Percentiles rank a stretch among this genome's conserved stretches.
Conservation (phyloP, 176 grass and related monocot genomes). For the Rhynchospora tenuis region DNA sequence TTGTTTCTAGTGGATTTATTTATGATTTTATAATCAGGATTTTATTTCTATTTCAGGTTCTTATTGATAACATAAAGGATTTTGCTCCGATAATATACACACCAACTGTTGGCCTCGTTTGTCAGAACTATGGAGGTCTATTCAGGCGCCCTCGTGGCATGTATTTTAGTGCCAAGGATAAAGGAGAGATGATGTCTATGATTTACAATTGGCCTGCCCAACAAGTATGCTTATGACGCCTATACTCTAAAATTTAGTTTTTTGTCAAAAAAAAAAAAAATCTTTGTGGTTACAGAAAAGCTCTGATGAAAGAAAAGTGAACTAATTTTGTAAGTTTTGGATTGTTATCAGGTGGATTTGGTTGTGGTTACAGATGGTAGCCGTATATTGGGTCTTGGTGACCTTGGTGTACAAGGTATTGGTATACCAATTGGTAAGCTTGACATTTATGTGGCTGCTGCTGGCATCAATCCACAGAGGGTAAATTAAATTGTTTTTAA, state of each 20-base stretch:
- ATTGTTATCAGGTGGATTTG: constrained; percentile 34
- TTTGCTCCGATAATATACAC: constrained; percentile 97
- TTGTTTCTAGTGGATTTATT: not conserved
- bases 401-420: constrained; percentile 99
- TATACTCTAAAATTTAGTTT: not conserved
- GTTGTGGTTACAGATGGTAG: constrained; percentile 93
- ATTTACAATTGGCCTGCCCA: constrained; percentile 96
- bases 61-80: constrained; percentile 98
- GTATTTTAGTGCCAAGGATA: constrained; percentile 98
- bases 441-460: constrained; percentile 95
- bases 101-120: constrained; percentile 88
- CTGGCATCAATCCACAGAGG: constrained; percentile 94
- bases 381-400: constrained; percentile 91
- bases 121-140: constrained; percentile 87
- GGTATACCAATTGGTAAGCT: constrained; percentile 99
- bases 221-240: constrained; percentile 15
- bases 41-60: constrained; percentile 47
- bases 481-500: constrained; percentile 28
- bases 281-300: not conserved
- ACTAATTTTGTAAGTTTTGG: not conserved
- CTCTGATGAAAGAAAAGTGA: not conserved
- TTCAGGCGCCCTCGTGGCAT: constrained; percentile 90
- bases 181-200: constrained; percentile 99
- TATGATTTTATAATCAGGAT: not conserved
- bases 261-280: too few species aligned